Conservation (phyloP, 2,329 filamentous ascomycete species). For the Colletotrichum chlorophyti region DNA sequence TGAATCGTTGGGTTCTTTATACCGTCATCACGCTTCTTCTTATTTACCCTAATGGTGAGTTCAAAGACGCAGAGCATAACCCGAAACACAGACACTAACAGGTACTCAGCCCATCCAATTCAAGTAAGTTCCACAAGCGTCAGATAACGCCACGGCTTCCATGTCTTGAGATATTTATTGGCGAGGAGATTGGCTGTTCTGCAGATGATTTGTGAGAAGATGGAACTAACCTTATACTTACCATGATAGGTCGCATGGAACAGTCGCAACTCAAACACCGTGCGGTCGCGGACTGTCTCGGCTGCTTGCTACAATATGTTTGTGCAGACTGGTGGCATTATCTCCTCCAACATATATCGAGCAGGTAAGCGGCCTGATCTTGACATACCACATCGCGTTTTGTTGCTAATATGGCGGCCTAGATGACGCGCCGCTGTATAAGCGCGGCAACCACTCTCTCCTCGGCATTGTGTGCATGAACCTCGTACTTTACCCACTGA, state of each 20-base stretch:
- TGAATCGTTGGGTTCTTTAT: conserved; percentile 43
- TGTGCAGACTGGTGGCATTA: conserved; percentile 50
- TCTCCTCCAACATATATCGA: conserved; percentile 48
- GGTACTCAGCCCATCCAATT: conserved; percentile 48
- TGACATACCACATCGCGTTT: rapidly evolving
- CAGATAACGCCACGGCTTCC: too few species aligned
- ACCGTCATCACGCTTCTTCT: conserved; percentile 42
- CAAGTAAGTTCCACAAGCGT: conserved; percentile 34
- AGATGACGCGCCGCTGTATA: conserved; percentile 54
- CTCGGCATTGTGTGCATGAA: conserved; percentile 53
- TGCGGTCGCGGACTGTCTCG: conserved; percentile 67
- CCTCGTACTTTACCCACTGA: conserved; percentile 36
- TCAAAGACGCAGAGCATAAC: background rate
- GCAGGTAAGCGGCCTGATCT: conserved; percentile 32
- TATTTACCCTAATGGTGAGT: conserved; percentile 40
- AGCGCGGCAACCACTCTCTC: conserved; percentile 60
- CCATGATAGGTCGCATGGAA: conserved; percentile 46
- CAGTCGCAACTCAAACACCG: conserved; percentile 64
- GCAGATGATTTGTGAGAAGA: too few species aligned
- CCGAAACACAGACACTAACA: conserved; percentile 44
- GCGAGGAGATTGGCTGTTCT: too few species aligned
- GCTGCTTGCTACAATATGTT: conserved; percentile 69
- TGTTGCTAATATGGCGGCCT: conserved; percentile 46
- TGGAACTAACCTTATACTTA: too few species aligned
- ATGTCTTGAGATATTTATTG: too few species aligned